phyloP scores from a whole-genome alignment of 441 rosid genomes.

The Macaranga tanarius region DNA sequence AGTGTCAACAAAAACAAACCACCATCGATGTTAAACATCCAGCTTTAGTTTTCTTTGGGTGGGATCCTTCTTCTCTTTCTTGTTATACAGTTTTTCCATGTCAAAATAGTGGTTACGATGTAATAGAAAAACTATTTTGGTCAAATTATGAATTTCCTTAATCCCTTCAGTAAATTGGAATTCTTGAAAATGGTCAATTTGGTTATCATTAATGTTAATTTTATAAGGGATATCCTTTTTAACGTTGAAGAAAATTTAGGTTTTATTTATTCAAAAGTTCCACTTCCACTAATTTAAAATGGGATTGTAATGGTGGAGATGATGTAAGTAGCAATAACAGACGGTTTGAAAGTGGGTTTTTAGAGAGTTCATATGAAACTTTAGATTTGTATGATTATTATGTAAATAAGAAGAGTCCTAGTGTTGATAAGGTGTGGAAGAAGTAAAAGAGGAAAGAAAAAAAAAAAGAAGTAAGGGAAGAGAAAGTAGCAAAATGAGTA shows the following conservation, averaged over 20 bases:
- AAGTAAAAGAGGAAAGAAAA: constrained; percentile 75
- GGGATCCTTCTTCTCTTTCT: constrained; percentile 70
- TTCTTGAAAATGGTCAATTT: constrained; percentile 39
- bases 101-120: constrained; percentile 42
- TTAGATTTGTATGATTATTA: constrained; percentile 74
- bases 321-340: constrained; percentile 24
- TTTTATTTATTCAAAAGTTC: constrained; percentile 35
- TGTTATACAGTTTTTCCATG: constrained; percentile 63
- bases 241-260: constrained; percentile 63
- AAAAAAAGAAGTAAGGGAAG: constrained; percentile 55
- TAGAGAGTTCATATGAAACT: constrained; percentile 57
- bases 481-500: constrained; percentile 79
- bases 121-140: constrained; percentile 67
- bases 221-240: constrained; percentile 61
- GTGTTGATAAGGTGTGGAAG: constrained; percentile 57
- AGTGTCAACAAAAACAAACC: constrained; percentile 26
- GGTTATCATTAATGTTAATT: constrained; percentile 65
- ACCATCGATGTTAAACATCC: constrained; percentile 45
- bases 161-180: constrained; percentile 41
- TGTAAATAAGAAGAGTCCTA: constrained; percentile 72
- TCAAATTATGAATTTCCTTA: constrained; percentile 47
- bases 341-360: constrained; percentile 25
- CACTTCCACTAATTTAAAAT: constrained; percentile 40
- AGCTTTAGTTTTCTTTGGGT: constrained; percentile 67
- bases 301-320: constrained; percentile 40